Conservation (phyloP, 192 early-diverging fungal genomes). For the Backusella liffmaniae region DNA sequence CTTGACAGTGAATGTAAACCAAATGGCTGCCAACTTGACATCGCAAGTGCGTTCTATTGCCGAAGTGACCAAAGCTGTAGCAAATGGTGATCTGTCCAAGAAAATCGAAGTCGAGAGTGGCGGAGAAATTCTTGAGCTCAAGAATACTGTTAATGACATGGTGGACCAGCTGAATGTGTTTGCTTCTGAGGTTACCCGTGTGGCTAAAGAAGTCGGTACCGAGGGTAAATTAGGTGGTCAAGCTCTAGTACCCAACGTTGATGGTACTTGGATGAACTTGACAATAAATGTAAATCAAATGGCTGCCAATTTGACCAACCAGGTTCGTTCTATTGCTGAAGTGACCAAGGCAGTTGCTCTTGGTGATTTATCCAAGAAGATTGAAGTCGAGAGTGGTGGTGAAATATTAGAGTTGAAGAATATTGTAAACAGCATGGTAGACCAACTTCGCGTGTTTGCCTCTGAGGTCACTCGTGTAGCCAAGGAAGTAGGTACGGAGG, state of each 20-base stretch:
- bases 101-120: conserved; percentile 45
- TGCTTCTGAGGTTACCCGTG: conserved; percentile 62
- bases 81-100: conserved; percentile 49
- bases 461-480: conserved; percentile 65
- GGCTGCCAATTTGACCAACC: conserved; percentile 56
- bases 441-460: conserved; percentile 59
- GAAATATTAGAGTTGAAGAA: conserved; percentile 61
- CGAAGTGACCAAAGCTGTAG: conserved; percentile 50
- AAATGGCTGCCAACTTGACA: conserved; percentile 58
- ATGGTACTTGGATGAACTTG: conserved; percentile 74
- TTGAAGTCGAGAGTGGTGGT: conserved; percentile 49
- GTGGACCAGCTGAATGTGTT: conserved; percentile 59
- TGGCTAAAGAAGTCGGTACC: conserved; percentile 64
- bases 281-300: conserved; percentile 70
- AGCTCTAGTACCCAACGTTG: conserved; percentile 66
- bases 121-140: conserved; percentile 56
- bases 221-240: conserved; percentile 79
- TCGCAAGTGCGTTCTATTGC: conserved; percentile 59
- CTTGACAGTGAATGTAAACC: conserved; percentile 57
- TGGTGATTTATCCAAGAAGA: conserved; percentile 52
- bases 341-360: conserved; percentile 55
- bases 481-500: conserved; percentile 66
- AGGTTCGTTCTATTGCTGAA: conserved; percentile 58
- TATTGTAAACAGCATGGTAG: conserved; percentile 66
- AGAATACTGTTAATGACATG: conserved; percentile 57